Base-by-base conservation (phyloP, 352 stramenopile species). In the Phytophthora europaea region DNA sequence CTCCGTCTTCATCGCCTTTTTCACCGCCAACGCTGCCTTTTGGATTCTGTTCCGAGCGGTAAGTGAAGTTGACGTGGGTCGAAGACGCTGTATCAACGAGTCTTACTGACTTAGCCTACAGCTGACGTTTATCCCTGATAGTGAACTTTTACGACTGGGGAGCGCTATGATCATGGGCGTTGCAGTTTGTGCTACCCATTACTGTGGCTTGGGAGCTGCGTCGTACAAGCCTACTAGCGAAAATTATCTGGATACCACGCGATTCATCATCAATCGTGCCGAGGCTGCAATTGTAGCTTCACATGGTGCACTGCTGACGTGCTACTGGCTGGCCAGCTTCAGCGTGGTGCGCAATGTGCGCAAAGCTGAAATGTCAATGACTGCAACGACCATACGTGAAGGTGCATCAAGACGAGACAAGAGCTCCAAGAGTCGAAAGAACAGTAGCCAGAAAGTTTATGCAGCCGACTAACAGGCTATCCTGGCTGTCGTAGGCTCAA, bases 31-130 rank as follows among this genome's bases (percentile, higher is more conserved):
- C 20, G 81, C 84, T 2, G 83, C 80, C 18, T 91, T 91, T 62
- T 93, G 83, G 85, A 91, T 90, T 54, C 64, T 92, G 6, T 91
- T 91, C 34, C 81, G 83, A 43, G 80, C 73, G 20, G 83, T 89
- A 73, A 47, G 70, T 67, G 40, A 43, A 20, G 9, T 6, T 5
- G 47, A 51, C 38, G 26, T 2, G 36, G 34, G 0, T 13, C 8
- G 10, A 43, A 43, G 36, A 43, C 36, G 13, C 6, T 2, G 1
- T 15, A 22, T n/a, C 26, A 28, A 23, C 4, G 9, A 5, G 45
- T 67, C 15, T 72, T 26, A 75, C 56, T 31, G 28, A 65, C 34
- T 43, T 40, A 1, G n/a, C 60, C 7, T 38, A 15, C 13, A 89
- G 78, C 71, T 92, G 47, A 88, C 85, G 10, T 90, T 92, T 38